Percentiles rank a stretch among this genome's conserved stretches.
These are phyloP conservation scores for Saccharomycopsis sp. DNA, from an alignment of 805 yeast genomes.

Conservation along the genomic window DNA sequence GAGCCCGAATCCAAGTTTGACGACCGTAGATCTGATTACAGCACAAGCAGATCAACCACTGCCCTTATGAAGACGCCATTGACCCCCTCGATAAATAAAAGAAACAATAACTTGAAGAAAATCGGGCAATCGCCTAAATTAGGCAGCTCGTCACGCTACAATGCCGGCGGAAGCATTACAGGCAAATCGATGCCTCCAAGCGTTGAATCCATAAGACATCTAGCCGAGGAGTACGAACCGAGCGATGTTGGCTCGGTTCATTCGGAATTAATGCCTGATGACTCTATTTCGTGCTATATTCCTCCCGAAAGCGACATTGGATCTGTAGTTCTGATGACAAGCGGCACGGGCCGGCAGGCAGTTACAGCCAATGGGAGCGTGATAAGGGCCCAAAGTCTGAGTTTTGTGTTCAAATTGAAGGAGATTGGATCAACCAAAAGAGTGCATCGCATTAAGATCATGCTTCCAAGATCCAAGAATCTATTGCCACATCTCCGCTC, in stretches of 20 bases:
- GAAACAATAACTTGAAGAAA: conserved; percentile 13
- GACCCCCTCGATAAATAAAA: conserved; percentile 12
- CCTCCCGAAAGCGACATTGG: conserved; percentile 19
- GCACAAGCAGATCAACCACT: not conserved
- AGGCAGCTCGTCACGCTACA: not conserved
- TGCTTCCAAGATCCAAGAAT: conserved; percentile 23
- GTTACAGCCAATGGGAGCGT: conserved; percentile 12
- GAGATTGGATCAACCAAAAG: conserved; percentile 25
- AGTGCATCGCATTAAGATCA: conserved; percentile 22
- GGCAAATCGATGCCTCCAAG: not conserved
- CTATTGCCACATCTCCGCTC: conserved; percentile 23
- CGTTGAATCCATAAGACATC: not conserved
- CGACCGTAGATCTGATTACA: conserved; percentile 13
- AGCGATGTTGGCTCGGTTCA: not conserved
- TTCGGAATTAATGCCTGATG: conserved; percentile 19
- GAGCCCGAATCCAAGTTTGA: conserved; percentile 23
- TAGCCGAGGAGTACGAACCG: not conserved
- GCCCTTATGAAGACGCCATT: conserved; percentile 12
- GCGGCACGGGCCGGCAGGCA: conserved; percentile 15
- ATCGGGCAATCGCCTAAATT: not conserved
- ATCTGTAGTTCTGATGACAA: conserved; percentile 14
- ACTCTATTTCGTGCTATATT: conserved; percentile 19
- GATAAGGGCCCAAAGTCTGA: conserved; percentile 17
- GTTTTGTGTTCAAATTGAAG: conserved; percentile 15
- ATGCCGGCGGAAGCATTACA: not conserved